Evolutionary conservation across 345 rosid genomes (phyloP).

Genomic region (Camelina sativa): DNA sequence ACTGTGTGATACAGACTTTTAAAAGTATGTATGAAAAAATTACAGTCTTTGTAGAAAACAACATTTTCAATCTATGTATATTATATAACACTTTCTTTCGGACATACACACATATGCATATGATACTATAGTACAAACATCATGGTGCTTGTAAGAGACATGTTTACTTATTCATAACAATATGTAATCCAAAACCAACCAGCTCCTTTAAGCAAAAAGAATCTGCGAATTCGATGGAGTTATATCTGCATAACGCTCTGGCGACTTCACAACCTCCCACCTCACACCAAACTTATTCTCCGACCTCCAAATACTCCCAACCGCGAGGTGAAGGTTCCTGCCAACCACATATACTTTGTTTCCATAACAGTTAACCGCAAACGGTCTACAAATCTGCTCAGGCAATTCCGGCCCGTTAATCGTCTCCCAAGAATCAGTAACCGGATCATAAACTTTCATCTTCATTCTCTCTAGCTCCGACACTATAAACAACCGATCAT

Average conservation of each 20-base stretch:
- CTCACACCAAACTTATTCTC: constrained; percentile 56
- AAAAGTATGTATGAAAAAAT: not conserved
- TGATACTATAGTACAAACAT: constrained; percentile 20
- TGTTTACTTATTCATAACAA: constrained; percentile 18
- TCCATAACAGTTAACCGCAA: constrained; percentile 65
- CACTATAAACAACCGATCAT: constrained; percentile 74
- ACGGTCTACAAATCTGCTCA: constrained; percentile 84
- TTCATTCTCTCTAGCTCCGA: constrained; percentile 91
- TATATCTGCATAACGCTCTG: constrained; percentile 62
- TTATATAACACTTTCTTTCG: constrained; percentile 12
- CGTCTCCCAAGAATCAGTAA: constrained; percentile 74
- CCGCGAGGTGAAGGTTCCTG: constrained; percentile 68
- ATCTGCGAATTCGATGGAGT: constrained; percentile 83
- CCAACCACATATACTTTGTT: constrained; percentile 81
- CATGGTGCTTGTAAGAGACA: constrained; percentile 5
- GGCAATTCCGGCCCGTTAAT: constrained; percentile 79
- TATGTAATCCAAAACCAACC: constrained; percentile 23
- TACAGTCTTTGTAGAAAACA: not conserved
- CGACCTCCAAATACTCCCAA: constrained; percentile 60
- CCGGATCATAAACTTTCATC: constrained; percentile 74
- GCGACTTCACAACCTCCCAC: constrained; percentile 75
- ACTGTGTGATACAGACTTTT: too few relatives aligned
- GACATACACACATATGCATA: constrained; percentile 13
- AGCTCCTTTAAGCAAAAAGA: constrained; percentile 60
- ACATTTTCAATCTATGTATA: not conserved